These are phyloP conservation scores for Dendrobium huoshanense DNA, from an alignment of 106 monocot species.

Conservation along the genomic window DNA sequence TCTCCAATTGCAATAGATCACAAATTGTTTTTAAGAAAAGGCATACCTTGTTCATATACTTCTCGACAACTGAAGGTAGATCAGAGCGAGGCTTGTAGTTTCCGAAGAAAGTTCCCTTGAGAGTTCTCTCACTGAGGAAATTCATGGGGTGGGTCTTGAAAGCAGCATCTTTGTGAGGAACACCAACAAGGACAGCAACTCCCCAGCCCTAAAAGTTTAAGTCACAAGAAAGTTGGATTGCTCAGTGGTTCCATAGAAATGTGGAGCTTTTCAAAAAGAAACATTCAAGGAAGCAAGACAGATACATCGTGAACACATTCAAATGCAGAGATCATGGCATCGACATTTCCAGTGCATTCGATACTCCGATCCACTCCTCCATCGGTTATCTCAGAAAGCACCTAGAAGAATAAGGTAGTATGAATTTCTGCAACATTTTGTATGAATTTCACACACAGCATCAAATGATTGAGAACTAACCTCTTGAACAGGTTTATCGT, in stretches of 20 bases:
- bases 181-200: slow-evolving; percentile 77
- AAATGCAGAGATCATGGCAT: slow-evolving; percentile 85
- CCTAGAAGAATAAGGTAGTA: slow-evolving; percentile 17
- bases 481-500: slow-evolving; percentile 80
- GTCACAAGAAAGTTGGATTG: not conserved
- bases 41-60: slow-evolving; percentile 56
- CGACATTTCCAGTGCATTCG: slow-evolving; percentile 69
- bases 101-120: slow-evolving; percentile 83
- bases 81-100: slow-evolving; percentile 86
- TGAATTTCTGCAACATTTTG: no score
- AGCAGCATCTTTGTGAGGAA: slow-evolving; percentile 65
- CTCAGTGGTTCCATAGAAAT: not conserved
- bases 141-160: slow-evolving; percentile 75
- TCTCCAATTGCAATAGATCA: not conserved
- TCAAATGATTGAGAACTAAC: slow-evolving; percentile 14
- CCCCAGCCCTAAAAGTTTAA: slow-evolving; percentile 64
- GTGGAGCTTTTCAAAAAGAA: not conserved
- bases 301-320: slow-evolving; percentile 84
- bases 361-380: slow-evolving; percentile 73
- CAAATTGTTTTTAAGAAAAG: not conserved
- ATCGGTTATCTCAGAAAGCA: slow-evolving; percentile 66
- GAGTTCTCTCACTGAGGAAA: slow-evolving; percentile 65
- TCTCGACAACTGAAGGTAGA: slow-evolving; percentile 64
- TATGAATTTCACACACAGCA: not conserved
- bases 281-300: not conserved